Base-by-base conservation (phyloP, 2,329 filamentous ascomycete species). In the Chrysoporthe austroafricana region DNA sequence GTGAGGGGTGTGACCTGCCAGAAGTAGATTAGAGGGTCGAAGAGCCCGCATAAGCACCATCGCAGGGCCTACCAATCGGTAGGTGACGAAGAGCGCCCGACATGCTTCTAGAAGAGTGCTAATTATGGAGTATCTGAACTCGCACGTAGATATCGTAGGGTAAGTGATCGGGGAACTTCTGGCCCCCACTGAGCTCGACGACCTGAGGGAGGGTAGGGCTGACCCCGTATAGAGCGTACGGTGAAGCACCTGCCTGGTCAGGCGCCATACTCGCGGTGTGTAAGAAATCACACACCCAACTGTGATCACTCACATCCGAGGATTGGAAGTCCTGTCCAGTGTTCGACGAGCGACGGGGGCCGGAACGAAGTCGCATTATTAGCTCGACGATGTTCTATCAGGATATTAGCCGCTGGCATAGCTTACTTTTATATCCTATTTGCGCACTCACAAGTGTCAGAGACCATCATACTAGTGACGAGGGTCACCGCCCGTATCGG, bases 1-100 rank as follows among this genome's bases (percentile, higher is more conserved):
- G 18, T 34, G 26, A 60, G 36, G 57, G 57, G n/a, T 48, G 59
- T 61, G 42, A 61, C 42, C 42, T 61, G 43, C 59, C 59, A 34
- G 43, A 61, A 48, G 43, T 21, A 46, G 59, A 6, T 21, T 46
- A 39, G 59, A 57, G 14, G 26, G 59, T 14, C 43, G 21, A 61
- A 32, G 36, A 39, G 42, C n/a, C 6, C 34, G 58, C n/a, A 57
- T 46, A 16, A 26, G n/a, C 26, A 3, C 8, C 16, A 11, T 34
- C 13, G 6, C 42, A 32, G 26, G 16, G 21, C 26, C 26, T 32
- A 11, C 43, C 59, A 61, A 61, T 61, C 36, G 32, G 43, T 14
- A 46, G 21, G 16, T 4, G 6, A 14, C 13, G 26, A 43, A 39
- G 43, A 61, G 42, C 21, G 34, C 16, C 6, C 14, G 11, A 44